Conservation (phyloP, 768 basidiomycete genomes). For the Xerocomellus intermedius region DNA sequence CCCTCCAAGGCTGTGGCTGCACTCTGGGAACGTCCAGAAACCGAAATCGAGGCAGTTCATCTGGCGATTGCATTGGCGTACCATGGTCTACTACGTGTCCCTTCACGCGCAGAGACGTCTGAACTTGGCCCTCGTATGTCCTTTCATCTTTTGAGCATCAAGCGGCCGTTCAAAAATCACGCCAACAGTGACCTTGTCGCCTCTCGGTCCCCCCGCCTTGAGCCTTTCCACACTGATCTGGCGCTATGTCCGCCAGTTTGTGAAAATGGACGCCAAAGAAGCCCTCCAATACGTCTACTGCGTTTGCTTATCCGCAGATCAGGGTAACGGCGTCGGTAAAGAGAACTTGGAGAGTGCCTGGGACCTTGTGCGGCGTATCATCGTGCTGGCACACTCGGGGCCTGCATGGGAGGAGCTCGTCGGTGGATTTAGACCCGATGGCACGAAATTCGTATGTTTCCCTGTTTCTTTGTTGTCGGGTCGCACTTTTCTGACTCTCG, state of each 20-base stretch:
- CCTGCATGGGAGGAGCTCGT: conserved; percentile 91
- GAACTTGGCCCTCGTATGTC: conserved; percentile 79
- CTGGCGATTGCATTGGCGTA: conserved; percentile 89
- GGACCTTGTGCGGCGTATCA: conserved; percentile 76
- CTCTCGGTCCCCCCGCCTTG: conserved; percentile 67
- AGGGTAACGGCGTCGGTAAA: conserved; percentile 66
- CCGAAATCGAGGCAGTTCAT: conserved; percentile 93
- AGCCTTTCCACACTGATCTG: conserved; percentile 84
- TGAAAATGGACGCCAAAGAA: conserved; percentile 88
- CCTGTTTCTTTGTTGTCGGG: neutral
- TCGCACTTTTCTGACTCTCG: neutral
- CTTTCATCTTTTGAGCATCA: neutral
- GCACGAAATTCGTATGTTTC: conserved; percentile 77
- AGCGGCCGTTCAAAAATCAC: neutral
- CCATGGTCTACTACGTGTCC: conserved; percentile 86
- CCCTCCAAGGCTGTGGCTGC: conserved; percentile 77
- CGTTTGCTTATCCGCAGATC: conserved; percentile 74
- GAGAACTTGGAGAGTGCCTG: conserved; percentile 82
- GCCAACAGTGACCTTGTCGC: conserved; percentile 61
- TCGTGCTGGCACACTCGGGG: conserved; percentile 74
- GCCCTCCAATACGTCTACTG: conserved; percentile 95
- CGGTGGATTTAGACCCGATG: conserved; percentile 88
- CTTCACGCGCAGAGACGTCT: conserved; percentile 76
- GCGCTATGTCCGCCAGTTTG: conserved; percentile 91
- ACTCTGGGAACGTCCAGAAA: conserved; percentile 81